These are phyloP conservation scores for Blastomyces percursus DNA, from an alignment of 2,329 filamentous ascomycete genomes.

Conservation along the genomic window DNA sequence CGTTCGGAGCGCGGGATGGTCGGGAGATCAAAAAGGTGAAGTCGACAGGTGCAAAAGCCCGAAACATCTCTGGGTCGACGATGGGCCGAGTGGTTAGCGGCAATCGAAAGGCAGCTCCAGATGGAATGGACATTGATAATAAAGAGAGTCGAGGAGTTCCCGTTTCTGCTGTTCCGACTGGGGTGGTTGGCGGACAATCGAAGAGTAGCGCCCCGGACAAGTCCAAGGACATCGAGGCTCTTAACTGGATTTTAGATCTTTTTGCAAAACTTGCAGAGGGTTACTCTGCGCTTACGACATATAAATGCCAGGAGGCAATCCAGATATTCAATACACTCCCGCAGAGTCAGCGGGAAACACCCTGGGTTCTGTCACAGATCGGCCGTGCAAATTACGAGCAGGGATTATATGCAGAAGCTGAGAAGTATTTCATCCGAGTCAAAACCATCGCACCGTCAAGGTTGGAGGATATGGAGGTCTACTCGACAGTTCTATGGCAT, in stretches of 20 bases:
- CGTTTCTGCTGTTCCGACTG: slow-evolving; percentile 19
- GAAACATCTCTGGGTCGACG: slow-evolving; percentile 54
- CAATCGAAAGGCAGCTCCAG: slow-evolving; percentile 65
- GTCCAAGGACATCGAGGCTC: slow-evolving; percentile 59
- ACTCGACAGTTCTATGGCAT: slow-evolving; percentile 98
- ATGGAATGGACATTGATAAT: slow-evolving; percentile 57
- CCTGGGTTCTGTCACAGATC: slow-evolving; percentile 85
- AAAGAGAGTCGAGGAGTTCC: slow-evolving; percentile 44
- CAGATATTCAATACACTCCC: slow-evolving; percentile 62
- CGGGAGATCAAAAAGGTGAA: slow-evolving; percentile 77
- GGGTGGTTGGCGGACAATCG: slow-evolving; percentile 19
- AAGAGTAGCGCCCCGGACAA: slow-evolving; percentile 39
- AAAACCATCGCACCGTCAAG: slow-evolving; percentile 69
- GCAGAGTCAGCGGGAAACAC: slow-evolving; percentile 68
- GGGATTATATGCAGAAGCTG: slow-evolving; percentile 72
- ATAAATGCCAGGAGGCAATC: slow-evolving; percentile 66
- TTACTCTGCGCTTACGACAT: slow-evolving; percentile 67
- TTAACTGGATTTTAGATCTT: slow-evolving; percentile 67
- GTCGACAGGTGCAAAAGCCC: slow-evolving; percentile 59
- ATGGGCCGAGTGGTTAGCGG: slow-evolving; percentile 83
- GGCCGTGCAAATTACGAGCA: slow-evolving; percentile 88
- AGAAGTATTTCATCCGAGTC: slow-evolving; percentile 72
- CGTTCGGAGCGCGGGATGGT: slow-evolving; percentile 49
- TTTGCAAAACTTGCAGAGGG: slow-evolving; percentile 72
- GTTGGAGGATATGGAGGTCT: slow-evolving; percentile 93